Evolutionary conservation across 1,284 basidiomycete genomes (phyloP).

Genomic region (Kwoniella shivajii): DNA sequence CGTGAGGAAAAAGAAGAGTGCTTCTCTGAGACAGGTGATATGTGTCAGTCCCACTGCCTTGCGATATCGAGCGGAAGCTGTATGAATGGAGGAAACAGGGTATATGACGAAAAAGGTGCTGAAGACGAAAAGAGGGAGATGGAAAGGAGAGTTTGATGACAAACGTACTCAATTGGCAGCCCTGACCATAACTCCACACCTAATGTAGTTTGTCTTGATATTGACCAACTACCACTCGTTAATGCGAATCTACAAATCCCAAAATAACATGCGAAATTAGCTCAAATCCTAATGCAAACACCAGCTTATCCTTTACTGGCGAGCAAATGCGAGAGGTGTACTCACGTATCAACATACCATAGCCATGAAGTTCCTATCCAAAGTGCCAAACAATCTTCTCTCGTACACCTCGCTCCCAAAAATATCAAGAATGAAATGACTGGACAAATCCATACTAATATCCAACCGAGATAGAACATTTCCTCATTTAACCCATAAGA

Average conservation of each 20-base stretch:
- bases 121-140: too few relatives aligned
- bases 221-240: constrained; percentile 36
- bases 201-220: constrained; percentile 30
- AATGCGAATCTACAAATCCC: constrained; percentile 37
- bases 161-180: constrained; percentile 43
- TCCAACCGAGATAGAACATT: constrained; percentile 44
- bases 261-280: too few relatives aligned
- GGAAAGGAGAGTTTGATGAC: background rate
- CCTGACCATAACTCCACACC: constrained; percentile 35
- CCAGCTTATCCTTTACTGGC: constrained; percentile 6
- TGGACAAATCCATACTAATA: constrained; percentile 42
- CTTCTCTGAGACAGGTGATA: constrained; percentile 35
- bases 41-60: too few relatives aligned
- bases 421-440: constrained; percentile 38
- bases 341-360: constrained; percentile 44
- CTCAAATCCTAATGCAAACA: background rate
- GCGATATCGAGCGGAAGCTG: too few relatives aligned
- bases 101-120: too few relatives aligned
- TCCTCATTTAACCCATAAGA: constrained; percentile 13
- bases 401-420: constrained; percentile 29
- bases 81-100: too few relatives aligned
- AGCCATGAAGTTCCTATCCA: constrained; percentile 31
- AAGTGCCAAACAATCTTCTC: constrained; percentile 17
- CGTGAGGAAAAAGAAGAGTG: constrained; percentile 44
- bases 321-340: constrained; percentile 8